These are phyloP conservation scores for Candida caryicola DNA, from an alignment of 805 yeast genomes.

Conservation along the genomic window DNA sequence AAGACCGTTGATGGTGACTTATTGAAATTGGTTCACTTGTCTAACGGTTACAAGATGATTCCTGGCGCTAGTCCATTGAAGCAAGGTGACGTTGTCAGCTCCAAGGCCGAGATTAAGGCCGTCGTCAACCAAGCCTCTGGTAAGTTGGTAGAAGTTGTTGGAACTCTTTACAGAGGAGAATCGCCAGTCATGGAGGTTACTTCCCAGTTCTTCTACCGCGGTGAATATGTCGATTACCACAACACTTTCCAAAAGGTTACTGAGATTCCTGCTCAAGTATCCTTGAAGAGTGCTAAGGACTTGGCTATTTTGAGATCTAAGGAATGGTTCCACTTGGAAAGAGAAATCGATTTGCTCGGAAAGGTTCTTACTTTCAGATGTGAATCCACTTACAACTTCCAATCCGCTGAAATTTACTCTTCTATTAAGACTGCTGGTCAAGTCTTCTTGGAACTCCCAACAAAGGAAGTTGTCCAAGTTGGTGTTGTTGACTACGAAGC, in stretches of 20 bases:
- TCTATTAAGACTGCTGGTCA: constrained; percentile 83
- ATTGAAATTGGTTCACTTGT: constrained; percentile 87
- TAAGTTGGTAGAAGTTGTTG: constrained; percentile 92
- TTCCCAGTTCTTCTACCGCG: constrained; percentile 95
- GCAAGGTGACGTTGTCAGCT: constrained; percentile 80
- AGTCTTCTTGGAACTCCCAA: constrained; percentile 83
- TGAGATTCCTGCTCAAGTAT: constrained; percentile 84
- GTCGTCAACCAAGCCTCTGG: constrained; percentile 91
- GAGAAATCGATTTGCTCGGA: constrained; percentile 65
- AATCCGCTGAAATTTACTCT: constrained; percentile 70
- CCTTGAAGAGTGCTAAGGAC: constrained; percentile 74
- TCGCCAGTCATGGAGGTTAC: constrained; percentile 88
- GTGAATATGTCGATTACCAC: constrained; percentile 80
- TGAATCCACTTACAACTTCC: constrained; percentile 78
- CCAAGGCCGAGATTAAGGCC: constrained; percentile 81
- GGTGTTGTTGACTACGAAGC: constrained; percentile 87
- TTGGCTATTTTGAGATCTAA: constrained; percentile 90
- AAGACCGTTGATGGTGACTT: constrained; percentile 93
- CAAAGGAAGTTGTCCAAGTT: constrained; percentile 81
- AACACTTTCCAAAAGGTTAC: constrained; percentile 86
- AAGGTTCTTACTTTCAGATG: constrained; percentile 87
- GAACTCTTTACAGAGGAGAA: constrained; percentile 75
- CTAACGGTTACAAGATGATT: constrained; percentile 89
- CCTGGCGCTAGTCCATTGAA: constrained; percentile 89
- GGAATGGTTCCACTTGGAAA: constrained; percentile 93